Percentiles rank a stretch among this genome's conserved stretches.
These are phyloP conservation scores for Pochonia chlamydosporia DNA, from an alignment of 2,329 filamentous ascomycete genomes.

Conservation along the genomic window DNA sequence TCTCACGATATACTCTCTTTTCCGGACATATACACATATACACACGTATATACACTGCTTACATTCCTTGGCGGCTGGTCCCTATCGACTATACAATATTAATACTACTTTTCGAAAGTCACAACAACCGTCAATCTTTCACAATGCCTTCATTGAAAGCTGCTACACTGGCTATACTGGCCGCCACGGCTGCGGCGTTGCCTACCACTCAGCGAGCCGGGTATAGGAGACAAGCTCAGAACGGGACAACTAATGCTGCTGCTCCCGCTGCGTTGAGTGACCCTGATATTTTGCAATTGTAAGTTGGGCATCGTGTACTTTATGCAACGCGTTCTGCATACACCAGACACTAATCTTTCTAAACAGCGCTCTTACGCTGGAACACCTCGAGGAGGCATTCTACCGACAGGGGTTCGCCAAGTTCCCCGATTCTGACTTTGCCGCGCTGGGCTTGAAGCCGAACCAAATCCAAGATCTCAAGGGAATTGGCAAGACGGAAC, in stretches of 20 bases:
- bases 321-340: background rate
- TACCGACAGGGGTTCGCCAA: slow-evolving; percentile 65
- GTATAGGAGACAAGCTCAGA: background rate
- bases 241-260: background rate
- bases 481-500: slow-evolving; percentile 57
- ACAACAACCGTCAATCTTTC: slow-evolving; percentile 11
- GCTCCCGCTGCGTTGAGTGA: background rate
- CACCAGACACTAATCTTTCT: background rate
- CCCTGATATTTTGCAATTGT: slow-evolving; percentile 49
- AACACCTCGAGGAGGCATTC: slow-evolving; percentile 69
- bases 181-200: slow-evolving; percentile 39
- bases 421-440: slow-evolving; percentile 61
- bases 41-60: background rate
- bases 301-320: slow-evolving; percentile 19
- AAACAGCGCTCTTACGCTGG: slow-evolving; percentile 58
- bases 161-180: slow-evolving; percentile 37
- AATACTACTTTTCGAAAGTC: background rate
- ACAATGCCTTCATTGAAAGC: slow-evolving; percentile 35
- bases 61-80: background rate
- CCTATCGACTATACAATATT: background rate
- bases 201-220: slow-evolving; percentile 25
- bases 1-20: background rate
- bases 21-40: background rate
- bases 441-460: slow-evolving; percentile 34
- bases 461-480: slow-evolving; percentile 43